Percentiles rank a stretch among this genome's conserved stretches.
Evolutionary conservation across 768 basidiomycete genomes (phyloP).

Genomic region (Tylopilus sp.): DNA sequence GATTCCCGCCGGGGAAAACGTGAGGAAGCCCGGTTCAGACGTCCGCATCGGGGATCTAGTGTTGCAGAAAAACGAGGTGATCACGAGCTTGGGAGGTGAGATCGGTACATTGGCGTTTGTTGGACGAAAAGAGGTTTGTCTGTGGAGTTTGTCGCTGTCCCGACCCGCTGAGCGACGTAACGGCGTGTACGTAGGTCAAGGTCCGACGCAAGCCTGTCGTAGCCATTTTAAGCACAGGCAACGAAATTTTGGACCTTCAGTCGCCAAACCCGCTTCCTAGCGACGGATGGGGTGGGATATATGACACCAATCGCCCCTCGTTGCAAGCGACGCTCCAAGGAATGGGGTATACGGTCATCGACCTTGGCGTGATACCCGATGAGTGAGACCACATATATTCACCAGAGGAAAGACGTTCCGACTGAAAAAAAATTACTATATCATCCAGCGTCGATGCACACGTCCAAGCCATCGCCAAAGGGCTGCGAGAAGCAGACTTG

Average conservation of each 20-base stretch:
- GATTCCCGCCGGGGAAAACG: conserved; percentile 64
- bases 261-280: conserved; percentile 31
- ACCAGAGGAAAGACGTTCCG: neutral
- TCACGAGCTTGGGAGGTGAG: conserved; percentile 73
- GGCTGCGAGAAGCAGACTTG: conserved; percentile 64
- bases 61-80: conserved; percentile 55
- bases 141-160: neutral
- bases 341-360: conserved; percentile 72
- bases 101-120: conserved; percentile 81
- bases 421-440: neutral
- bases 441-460: conserved; percentile 52
- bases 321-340: conserved; percentile 65
- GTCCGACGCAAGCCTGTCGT: conserved; percentile 72
- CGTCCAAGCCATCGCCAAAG: conserved; percentile 51
- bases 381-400: conserved; percentile 40
- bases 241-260: conserved; percentile 71
- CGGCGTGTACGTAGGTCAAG: conserved; percentile 45
- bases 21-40: conserved; percentile 72
- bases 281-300: conserved; percentile 65
- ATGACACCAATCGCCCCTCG: conserved; percentile 85
- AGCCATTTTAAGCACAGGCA: conserved; percentile 82
- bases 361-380: conserved; percentile 79
- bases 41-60: conserved; percentile 64
- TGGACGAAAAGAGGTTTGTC: conserved; percentile 61
- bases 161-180: neutral